Conservation (phyloP, 345 rosid genomes). For the Gossypium sturtianum region DNA sequence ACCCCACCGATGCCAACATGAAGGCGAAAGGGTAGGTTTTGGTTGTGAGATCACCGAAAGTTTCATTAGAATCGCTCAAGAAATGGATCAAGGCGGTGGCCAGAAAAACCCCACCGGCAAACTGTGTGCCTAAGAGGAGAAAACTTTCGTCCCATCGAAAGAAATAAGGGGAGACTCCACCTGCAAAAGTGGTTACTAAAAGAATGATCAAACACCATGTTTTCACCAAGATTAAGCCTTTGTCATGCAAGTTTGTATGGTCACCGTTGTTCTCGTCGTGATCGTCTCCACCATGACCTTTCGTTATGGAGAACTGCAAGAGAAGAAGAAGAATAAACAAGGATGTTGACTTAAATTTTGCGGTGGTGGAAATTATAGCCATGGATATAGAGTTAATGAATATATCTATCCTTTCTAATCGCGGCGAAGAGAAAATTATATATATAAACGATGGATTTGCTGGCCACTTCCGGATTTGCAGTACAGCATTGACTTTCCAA, state of each 20-base stretch:
- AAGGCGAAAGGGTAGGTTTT: slow-evolving; percentile 65
- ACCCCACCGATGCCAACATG: slow-evolving; percentile 70
- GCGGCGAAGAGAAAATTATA: neutral
- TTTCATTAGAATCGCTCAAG: slow-evolving; percentile 61
- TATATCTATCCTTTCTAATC: neutral
- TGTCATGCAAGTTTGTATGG: slow-evolving; percentile 24
- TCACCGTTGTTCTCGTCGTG: slow-evolving; percentile 12
- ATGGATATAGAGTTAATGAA: slow-evolving; percentile 5
- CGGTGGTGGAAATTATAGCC: slow-evolving; percentile 16
- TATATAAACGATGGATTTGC: neutral
- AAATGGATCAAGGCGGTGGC: slow-evolving; percentile 72
- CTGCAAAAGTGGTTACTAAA: slow-evolving; percentile 52
- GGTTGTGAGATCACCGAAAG: slow-evolving; percentile 41
- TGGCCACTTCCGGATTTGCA: neutral
- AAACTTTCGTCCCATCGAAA: slow-evolving; percentile 68
- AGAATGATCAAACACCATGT: slow-evolving; percentile 70
- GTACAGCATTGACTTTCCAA: slow-evolving; percentile 22
- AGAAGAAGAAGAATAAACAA: slow-evolving; percentile 29
- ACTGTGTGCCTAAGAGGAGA: slow-evolving; percentile 71
- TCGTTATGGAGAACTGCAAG: slow-evolving; percentile 34
- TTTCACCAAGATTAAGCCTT: slow-evolving; percentile 53
- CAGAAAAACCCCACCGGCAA: slow-evolving; percentile 73
- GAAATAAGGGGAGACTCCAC: slow-evolving; percentile 72
- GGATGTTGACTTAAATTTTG: slow-evolving; percentile 40
- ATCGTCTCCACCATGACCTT: slow-evolving; percentile 38